Conservation (phyloP, 257 asterid species). For the Thymus quinquecostatus region DNA sequence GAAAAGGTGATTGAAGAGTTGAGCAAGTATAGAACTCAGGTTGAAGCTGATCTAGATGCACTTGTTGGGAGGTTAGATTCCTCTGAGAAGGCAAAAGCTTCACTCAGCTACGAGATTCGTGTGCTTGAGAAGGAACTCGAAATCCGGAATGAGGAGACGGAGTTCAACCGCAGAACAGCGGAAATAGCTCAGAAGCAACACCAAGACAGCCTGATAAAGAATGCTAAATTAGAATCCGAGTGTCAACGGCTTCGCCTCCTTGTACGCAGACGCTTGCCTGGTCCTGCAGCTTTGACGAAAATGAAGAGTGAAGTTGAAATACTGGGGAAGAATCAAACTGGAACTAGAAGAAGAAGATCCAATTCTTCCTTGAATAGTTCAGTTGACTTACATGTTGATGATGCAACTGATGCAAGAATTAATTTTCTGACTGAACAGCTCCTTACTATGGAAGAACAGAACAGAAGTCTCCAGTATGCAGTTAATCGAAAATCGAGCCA, state of each 20-base stretch:
- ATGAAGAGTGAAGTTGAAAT: slow-evolving; percentile 75
- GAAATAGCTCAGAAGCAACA: slow-evolving; percentile 64
- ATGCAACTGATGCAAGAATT: slow-evolving; percentile 39
- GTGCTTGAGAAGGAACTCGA: slow-evolving; percentile 84
- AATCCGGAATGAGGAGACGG: slow-evolving; percentile 75
- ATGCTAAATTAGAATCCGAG: slow-evolving; percentile 69
- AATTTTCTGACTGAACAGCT: slow-evolving; percentile 55
- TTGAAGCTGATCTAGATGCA: slow-evolving; percentile 56
- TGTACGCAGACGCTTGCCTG: slow-evolving; percentile 72
- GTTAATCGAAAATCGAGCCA: slow-evolving; percentile 43
- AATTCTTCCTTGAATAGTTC: slow-evolving; percentile 41
- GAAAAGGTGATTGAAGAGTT: slow-evolving; percentile 61
- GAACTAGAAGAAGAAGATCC: slow-evolving; percentile 51
- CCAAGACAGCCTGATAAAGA: slow-evolving; percentile 59
- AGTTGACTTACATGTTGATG: slow-evolving; percentile 42
- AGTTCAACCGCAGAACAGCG: slow-evolving; percentile 61
- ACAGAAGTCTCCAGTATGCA: slow-evolving; percentile 53
- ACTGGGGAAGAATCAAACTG: slow-evolving; percentile 52
- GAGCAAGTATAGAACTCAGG: slow-evolving; percentile 42
- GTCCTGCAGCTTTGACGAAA: slow-evolving; percentile 67
- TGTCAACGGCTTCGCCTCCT: slow-evolving; percentile 78
- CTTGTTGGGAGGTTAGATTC: slow-evolving; percentile 57
- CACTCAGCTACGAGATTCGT: slow-evolving; percentile 69
- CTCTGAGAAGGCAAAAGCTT: slow-evolving; percentile 66
- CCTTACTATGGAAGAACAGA: slow-evolving; percentile 61